These are phyloP conservation scores for Saccharomyces hybrid DNA, from an alignment of 1,139 yeast genomes.

Conservation along the genomic window DNA sequence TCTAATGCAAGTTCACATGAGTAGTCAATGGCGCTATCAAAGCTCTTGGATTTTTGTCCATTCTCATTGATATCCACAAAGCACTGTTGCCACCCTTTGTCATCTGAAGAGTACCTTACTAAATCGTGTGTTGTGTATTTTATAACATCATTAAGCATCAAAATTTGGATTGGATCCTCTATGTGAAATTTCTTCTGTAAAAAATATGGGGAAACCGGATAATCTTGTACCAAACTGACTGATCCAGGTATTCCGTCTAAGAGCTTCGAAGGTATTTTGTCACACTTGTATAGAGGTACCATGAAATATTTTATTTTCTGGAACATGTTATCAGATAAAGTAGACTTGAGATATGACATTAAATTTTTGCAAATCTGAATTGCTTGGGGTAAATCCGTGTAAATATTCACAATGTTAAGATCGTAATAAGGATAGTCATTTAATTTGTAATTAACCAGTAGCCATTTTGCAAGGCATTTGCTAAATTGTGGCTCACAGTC, in stretches of 20 bases:
- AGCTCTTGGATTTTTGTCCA: conserved; percentile 8
- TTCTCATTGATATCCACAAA: conserved; percentile 11
- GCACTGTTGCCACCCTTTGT: conserved; percentile 21
- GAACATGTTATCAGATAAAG: conserved; percentile 15
- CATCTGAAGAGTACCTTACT: conserved; percentile 11
- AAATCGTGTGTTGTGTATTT: conserved; percentile 24
- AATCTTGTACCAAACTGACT: conserved; percentile 12
- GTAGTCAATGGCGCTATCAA: conserved; percentile 17
- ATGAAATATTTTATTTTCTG: conserved; percentile 20
- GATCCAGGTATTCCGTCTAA: conserved; percentile 15
- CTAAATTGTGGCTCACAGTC: conserved; percentile 20
- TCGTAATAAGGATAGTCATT: conserved; percentile 29
- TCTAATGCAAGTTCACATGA: conserved; percentile 19
- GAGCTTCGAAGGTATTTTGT: conserved; percentile 6
- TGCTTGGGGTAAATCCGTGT: conserved; percentile 23
- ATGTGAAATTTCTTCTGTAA: conserved; percentile 5
- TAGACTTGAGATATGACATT: conserved; percentile 16
- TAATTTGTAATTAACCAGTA: conserved; percentile 26
- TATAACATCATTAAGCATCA: conserved; percentile 25
- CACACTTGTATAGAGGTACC: conserved; percentile 23
- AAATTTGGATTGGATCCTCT: conserved; percentile 26
- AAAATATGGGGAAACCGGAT: not conserved
- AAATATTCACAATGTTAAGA: conserved; percentile 24
- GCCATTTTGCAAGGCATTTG: conserved; percentile 27
- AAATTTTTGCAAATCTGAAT: conserved; percentile 13